Base-by-base conservation (phyloP, 148 eudicot species). In the Persicaria maculosa region DNA sequence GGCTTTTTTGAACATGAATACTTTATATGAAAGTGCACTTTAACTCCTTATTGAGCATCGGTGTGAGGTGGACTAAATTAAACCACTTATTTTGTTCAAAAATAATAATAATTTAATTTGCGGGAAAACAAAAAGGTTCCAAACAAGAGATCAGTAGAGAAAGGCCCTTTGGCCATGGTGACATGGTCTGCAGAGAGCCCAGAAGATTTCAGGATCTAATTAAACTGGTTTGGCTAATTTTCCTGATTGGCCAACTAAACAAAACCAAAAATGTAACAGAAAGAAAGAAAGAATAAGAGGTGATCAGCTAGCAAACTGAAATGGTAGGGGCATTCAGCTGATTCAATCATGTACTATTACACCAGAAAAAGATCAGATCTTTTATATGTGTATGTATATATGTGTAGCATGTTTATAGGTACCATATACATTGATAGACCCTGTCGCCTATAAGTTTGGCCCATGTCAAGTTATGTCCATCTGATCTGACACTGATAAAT, bases 401-500 rank as follows among this genome's bases (percentile, higher is more conserved):
- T 31, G 31, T 62, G 5, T 62, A 62, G 43, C 16, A 6, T 61
- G 40, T 31, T 31, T 31, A 31, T 31, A 31, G 40, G 40, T 31
- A 31, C 40, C 40, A 31, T 31, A 1, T 31, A 31, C 40, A 61
- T 31, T 61, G 68, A 20, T 19, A 17, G 17, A 17, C 62, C 20
- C 62, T 57, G 62, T 57, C 25, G 62, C 62, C 62, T 57, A 19
- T 57, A 57, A 6, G 9, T 62, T 9, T 62, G 68, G 68, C 68
- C 68, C 31, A 11, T 62, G 25, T 12, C 68, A 58, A 58, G 10
- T 58, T 58, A 20, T 8, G 65, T 58, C 36, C 11, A 20, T 58
- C n/a, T 6, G n/a, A 55, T 55, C 68, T 61, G 68, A 61, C 68
- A 61, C 68, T 61, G 68, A 61, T 61, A 61, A 61, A 61, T 61